Evolutionary conservation across 1,284 basidiomycete species (phyloP).

Genomic region (Microbotryum saponariae): DNA sequence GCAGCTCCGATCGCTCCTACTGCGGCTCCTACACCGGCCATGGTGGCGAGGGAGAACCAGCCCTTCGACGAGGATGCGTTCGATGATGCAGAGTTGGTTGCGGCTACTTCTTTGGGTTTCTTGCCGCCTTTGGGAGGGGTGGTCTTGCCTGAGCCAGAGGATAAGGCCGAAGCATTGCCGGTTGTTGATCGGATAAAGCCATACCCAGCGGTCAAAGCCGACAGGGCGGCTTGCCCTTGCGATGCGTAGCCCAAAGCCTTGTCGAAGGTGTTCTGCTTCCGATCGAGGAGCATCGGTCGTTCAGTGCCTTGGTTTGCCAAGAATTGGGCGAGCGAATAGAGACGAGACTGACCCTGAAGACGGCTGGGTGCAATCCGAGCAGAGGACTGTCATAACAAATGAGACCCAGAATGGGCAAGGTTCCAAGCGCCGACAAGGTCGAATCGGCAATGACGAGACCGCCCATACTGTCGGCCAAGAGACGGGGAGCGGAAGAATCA

Average conservation of each 20-base stretch:
- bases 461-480: constrained; percentile 20
- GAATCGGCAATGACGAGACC: constrained; percentile 30
- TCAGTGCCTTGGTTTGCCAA: neutral
- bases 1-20: constrained; percentile 11
- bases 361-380: constrained; percentile 24
- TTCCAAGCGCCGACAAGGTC: constrained; percentile 18
- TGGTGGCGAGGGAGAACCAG: constrained; percentile 9
- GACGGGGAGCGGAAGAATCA: neutral
- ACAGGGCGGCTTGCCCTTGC: constrained; percentile 25
- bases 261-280: constrained; percentile 11
- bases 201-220: constrained; percentile 22
- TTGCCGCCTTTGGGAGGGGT: neutral
- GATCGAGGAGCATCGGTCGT: neutral
- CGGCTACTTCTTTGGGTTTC: neutral
- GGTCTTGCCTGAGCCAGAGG: neutral
- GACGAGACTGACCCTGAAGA: constrained; percentile 18
- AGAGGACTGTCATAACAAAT: constrained; percentile 28
- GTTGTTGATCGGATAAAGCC: constrained; percentile 12
- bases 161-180: constrained; percentile 1
- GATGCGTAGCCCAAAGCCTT: constrained; percentile 21
- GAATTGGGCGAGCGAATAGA: neutral
- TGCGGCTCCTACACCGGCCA: constrained; percentile 7
- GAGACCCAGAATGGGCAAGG: constrained; percentile 26
- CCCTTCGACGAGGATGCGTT: neutral
- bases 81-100: neutral